Evolutionary conservation across 2,329 filamentous ascomycete species (phyloP).

Genomic region (Coniochaeta sp.): DNA sequence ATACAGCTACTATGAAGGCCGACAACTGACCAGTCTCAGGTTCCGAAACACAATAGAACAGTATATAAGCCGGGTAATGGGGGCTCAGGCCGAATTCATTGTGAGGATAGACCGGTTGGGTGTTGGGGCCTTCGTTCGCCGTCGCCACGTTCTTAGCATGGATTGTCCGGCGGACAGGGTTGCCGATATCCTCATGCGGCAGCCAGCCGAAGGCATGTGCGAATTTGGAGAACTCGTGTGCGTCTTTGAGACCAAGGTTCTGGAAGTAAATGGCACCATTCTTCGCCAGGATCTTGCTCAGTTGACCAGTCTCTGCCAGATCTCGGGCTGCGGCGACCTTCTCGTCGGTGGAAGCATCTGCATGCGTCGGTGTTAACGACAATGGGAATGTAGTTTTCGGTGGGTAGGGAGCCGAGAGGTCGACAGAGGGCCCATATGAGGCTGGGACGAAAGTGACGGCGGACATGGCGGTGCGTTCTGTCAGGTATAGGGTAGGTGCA

Average conservation of each 20-base stretch:
- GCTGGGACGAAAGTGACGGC: conserved; percentile 1
- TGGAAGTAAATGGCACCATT: conserved; percentile 19
- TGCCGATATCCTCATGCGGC: conserved; percentile 44
- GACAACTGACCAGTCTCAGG: no score
- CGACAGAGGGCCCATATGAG: conserved; percentile 6
- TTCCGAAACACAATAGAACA: conserved; percentile 36
- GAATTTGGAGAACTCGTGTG: conserved; percentile 37
- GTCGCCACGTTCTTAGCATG: conserved; percentile 22
- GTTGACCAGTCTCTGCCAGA: conserved; percentile 8
- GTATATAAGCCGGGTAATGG: conserved; percentile 43
- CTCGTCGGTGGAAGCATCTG: background rate
- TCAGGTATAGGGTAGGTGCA: background rate
- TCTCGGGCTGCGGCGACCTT: conserved; percentile 4
- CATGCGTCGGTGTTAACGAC: background rate
- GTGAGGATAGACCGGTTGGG: conserved; percentile 41
- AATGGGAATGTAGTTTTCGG: conserved; percentile 5
- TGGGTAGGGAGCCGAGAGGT: conserved; percentile 8
- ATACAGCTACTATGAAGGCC: no score
- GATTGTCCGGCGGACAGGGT: conserved; percentile 32
- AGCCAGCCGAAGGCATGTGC: conserved; percentile 36
- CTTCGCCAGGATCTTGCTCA: conserved; percentile 8
- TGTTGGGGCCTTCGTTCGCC: conserved; percentile 40
- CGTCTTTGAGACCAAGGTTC: conserved; percentile 11
- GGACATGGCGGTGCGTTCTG: background rate
- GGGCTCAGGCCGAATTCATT: conserved; percentile 44